Percentiles rank a stretch among this genome's conserved stretches.
phyloP scores from a whole-genome alignment of 768 basidiomycete genomes.

The Lanmaoa rubissima region DNA sequence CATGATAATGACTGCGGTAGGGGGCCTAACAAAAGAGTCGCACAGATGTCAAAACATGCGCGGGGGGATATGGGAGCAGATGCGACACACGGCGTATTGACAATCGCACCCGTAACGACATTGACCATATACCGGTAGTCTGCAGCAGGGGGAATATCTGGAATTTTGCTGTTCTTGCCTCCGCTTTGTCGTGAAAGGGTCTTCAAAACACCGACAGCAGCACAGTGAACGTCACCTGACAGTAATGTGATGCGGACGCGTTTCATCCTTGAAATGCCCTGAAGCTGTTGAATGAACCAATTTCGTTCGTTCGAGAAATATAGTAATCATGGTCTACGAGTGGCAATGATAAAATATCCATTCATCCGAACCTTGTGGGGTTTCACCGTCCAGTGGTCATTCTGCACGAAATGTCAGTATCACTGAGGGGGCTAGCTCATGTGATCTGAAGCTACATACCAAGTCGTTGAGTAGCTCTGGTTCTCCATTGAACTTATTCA shows the following conservation, averaged over 20 bases:
- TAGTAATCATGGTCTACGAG: not conserved
- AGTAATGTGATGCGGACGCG: slow-evolving; percentile 79
- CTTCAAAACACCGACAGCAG: slow-evolving; percentile 77
- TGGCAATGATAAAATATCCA: not conserved
- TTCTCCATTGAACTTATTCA: slow-evolving; percentile 89
- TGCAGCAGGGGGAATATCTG: slow-evolving; percentile 42
- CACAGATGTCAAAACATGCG: not conserved
- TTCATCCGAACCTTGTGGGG: slow-evolving; percentile 58
- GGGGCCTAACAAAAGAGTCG: slow-evolving; percentile 43
- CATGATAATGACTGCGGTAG: slow-evolving; percentile 69
- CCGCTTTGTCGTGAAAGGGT: slow-evolving; percentile 45
- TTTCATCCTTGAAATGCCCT: slow-evolving; percentile 62
- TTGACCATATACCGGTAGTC: slow-evolving; percentile 94
- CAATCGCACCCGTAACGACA: slow-evolving; percentile 87
- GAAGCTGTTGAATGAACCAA: slow-evolving; percentile 77
- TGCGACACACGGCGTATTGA: slow-evolving; percentile 83
- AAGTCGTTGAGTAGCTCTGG: slow-evolving; percentile 94
- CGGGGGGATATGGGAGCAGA: not conserved
- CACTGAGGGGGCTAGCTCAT: slow-evolving; percentile 24
- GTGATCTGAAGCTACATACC: slow-evolving; percentile 38
- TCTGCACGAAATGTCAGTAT: slow-evolving; percentile 60
- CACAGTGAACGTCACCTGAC: slow-evolving; percentile 92
- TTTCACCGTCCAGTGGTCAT: slow-evolving; percentile 91
- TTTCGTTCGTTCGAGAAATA: slow-evolving; percentile 81
- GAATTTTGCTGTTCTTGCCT: slow-evolving; percentile 40